Evolutionary conservation across 2,329 filamentous ascomycete genomes (phyloP), one percentile per base, ranked within the genome.

Genomic region (Fusarium scirpi): DNA sequence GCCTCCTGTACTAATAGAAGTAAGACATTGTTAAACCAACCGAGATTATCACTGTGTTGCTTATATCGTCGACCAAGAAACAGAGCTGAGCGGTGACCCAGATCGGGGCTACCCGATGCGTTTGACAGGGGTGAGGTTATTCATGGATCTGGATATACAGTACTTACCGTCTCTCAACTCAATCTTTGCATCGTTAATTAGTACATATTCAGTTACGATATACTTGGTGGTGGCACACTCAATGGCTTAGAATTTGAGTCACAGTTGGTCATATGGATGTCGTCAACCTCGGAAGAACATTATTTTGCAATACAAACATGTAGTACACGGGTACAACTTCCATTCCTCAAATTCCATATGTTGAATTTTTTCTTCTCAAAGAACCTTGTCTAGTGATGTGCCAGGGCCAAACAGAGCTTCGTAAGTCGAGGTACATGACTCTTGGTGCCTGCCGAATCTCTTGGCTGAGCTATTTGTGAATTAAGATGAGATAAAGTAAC

Each of bases 51-150:
- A 34, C 22, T 40, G 45, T 29, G 38, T 47, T 52, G 38, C 32
- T 54, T 27, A 44, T 54, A 41, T 60, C 24, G 56, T 58, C 46
- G 54, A 43, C 57, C 54, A 51, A 65, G 62, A n/a, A 67, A 67
- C 44, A 56, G 18, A 65, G 51, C 43, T 55, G 25, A 53, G 60
- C 40, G 52, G 61, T 47, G 29, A 63, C 55, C 67, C 57, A 40
- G 57, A 69, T 73, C 57, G 67, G 61, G 43, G 60, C 58, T 72
- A 69, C 54, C 57, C 64, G 62, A 67, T 65, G 58, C 51, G 30
- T 45, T 58, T 52, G 58, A 49, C 51, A 65, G 38, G 63, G 63
- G 38, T 43, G 61, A 61, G 52, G 44, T 22, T 32, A 32, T 46
- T 62, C 47, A 46, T 47, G 43, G 40, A 47, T 53, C 27, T 61